Evolutionary conservation across 2,329 filamentous ascomycete species (phyloP).

Genomic region (Trichoderma polysporum): DNA sequence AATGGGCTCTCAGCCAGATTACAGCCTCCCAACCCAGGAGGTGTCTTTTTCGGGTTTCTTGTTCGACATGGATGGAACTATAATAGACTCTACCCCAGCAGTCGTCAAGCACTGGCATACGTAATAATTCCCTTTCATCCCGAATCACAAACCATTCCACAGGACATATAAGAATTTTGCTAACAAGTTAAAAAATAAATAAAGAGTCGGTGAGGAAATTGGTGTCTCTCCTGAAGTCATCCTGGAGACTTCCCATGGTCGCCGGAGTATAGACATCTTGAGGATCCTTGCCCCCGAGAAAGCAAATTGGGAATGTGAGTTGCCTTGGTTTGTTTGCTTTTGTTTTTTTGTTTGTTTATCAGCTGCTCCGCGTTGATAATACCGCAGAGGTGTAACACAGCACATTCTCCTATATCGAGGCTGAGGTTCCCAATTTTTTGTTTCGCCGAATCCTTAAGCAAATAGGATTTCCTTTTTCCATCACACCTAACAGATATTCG

Average conservation of each 20-base stretch:
- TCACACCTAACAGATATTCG: not conserved
- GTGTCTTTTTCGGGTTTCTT: conserved; percentile 57
- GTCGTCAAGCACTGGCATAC: conserved; percentile 76
- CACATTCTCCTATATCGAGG: not conserved
- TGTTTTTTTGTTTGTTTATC: not conserved
- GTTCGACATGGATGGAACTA: conserved; percentile 79
- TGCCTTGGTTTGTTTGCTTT: too few species aligned
- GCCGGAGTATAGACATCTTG: conserved; percentile 83
- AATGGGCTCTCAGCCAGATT: conserved; percentile 40
- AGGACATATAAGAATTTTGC: not conserved
- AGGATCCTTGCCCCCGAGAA: conserved; percentile 76
- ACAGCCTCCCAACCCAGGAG: conserved; percentile 45
- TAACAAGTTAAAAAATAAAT: not conserved
- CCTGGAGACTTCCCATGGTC: conserved; percentile 85
- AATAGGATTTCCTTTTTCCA: not conserved
- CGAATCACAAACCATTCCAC: not conserved
- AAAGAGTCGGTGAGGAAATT: conserved; percentile 76
- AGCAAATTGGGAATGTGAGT: conserved; percentile 90
- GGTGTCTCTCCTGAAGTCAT: conserved; percentile 83
- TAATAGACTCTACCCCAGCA: conserved; percentile 77
- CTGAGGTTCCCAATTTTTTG: not conserved
- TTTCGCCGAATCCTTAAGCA: not conserved
- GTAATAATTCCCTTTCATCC: conserved; percentile 41
- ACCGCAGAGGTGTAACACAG: not conserved
- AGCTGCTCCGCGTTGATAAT: not conserved